Evolutionary conservation across 2,329 filamentous ascomycete species (phyloP).

Genomic region (Volutella citrinella): DNA sequence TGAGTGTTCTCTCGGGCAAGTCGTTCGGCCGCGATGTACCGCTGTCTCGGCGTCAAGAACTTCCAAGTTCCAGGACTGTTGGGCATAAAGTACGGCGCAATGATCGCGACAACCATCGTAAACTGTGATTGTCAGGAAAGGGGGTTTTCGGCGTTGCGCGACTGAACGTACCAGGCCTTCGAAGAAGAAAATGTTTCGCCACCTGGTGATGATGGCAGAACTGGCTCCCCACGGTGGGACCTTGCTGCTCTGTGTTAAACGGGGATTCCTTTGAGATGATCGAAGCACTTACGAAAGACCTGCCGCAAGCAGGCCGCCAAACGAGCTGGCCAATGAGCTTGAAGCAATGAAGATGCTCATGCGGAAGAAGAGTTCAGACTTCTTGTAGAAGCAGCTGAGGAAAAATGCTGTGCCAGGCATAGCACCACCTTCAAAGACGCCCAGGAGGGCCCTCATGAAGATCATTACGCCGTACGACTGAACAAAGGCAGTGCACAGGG

Average conservation of each 20-base stretch:
- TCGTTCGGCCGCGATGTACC: conserved; percentile 49
- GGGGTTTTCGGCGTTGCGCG: too few relatives aligned
- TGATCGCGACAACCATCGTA: conserved; percentile 44
- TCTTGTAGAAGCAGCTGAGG: conserved; percentile 54
- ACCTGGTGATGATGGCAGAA: conserved; percentile 26
- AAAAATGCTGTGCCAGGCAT: conserved; percentile 58
- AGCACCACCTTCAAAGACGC: conserved; percentile 54
- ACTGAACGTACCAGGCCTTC: conserved; percentile 46
- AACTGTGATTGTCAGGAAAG: not conserved
- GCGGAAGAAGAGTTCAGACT: conserved; percentile 52
- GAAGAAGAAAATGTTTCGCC: conserved; percentile 63
- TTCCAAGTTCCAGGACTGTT: conserved; percentile 43
- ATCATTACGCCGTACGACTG: conserved; percentile 44
- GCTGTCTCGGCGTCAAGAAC: conserved; percentile 49
- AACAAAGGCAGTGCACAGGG: conserved; percentile 55
- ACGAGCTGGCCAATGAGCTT: conserved; percentile 54
- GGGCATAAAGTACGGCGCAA: conserved; percentile 51
- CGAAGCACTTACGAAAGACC: conserved; percentile 32
- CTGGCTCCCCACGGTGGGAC: conserved; percentile 1
- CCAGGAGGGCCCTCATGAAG: conserved; percentile 45
- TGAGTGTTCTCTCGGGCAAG: conserved; percentile 46
- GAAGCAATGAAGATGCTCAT: conserved; percentile 56
- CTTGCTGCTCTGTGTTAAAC: too few relatives aligned
- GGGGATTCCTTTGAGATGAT: too few relatives aligned
- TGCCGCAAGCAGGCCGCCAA: conserved; percentile 54